Conservation (phyloP, 495 filamentous ascomycete genomes). For the Monascus purpureus region DNA sequence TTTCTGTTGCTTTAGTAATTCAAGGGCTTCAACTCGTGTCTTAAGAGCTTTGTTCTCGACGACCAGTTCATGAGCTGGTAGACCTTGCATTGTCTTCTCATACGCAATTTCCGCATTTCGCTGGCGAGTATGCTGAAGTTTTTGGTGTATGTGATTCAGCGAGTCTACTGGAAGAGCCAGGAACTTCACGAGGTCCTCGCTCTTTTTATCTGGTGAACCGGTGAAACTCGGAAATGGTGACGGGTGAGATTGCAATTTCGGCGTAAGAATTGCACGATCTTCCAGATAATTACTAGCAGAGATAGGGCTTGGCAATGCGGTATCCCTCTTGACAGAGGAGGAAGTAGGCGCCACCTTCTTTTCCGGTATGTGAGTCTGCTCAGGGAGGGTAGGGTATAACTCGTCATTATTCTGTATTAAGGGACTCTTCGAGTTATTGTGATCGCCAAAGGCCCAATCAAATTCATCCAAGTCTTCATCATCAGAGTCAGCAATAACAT, state of each 20-base stretch:
- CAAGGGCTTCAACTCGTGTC: slow-evolving; percentile 20
- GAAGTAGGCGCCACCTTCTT: not conserved
- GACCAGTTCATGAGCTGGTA: slow-evolving; percentile 21
- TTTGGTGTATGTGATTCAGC: slow-evolving; percentile 10
- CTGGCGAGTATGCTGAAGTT: slow-evolving; percentile 14
- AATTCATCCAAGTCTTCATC: slow-evolving; percentile 22
- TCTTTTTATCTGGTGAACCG: slow-evolving; percentile 10
- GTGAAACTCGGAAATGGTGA: slow-evolving; percentile 8
- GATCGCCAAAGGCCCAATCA: slow-evolving; percentile 9
- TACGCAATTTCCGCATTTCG: slow-evolving; percentile 27
- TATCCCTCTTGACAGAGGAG: not conserved
- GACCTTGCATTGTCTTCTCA: slow-evolving; percentile 27
- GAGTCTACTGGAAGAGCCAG: slow-evolving; percentile 10
- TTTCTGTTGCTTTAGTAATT: slow-evolving; percentile 16
- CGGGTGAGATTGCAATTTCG: slow-evolving; percentile 2
- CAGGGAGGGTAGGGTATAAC: slow-evolving; percentile 5
- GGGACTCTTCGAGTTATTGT: slow-evolving; percentile 5
- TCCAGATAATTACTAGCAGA: not conserved
- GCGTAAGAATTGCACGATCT: not conserved
- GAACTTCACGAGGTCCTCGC: slow-evolving; percentile 17
- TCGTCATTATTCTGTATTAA: slow-evolving; percentile 9
- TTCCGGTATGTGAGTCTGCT: slow-evolving; percentile 3
- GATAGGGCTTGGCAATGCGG: not conserved
- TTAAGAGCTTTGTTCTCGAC: slow-evolving; percentile 22
- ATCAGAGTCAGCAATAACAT: slow-evolving; percentile 31